Conservation (phyloP, 1,284 basidiomycete species). For the Anthracocystis walkeri region DNA sequence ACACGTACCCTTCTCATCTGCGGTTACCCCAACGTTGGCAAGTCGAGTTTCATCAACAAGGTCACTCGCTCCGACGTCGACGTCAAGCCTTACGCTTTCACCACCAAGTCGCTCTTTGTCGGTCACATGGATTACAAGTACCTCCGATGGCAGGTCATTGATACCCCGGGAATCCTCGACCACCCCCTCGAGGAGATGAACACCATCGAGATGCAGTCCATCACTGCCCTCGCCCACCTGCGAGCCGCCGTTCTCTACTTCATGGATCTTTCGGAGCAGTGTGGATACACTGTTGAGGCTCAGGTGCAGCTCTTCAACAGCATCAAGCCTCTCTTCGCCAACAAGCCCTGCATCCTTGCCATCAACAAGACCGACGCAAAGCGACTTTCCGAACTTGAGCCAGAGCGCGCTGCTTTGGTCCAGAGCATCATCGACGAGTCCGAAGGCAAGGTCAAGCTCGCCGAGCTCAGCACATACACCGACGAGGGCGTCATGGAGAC, state of each 20-base stretch:
- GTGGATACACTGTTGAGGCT: slow-evolving; percentile 68
- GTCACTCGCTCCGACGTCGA: slow-evolving; percentile 69
- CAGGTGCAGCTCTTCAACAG: slow-evolving; percentile 69
- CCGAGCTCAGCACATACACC: slow-evolving; percentile 68
- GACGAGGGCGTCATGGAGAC: slow-evolving; percentile 68
- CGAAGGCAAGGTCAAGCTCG: slow-evolving; percentile 61
- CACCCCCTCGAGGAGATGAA: slow-evolving; percentile 70
- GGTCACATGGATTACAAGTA: slow-evolving; percentile 70
- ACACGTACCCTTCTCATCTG: slow-evolving; percentile 67
- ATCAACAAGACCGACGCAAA: slow-evolving; percentile 68
- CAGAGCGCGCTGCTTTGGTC: slow-evolving; percentile 59
- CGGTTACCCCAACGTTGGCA: slow-evolving; percentile 69
- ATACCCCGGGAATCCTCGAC: slow-evolving; percentile 69
- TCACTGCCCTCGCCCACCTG: slow-evolving; percentile 68
- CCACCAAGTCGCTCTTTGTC: slow-evolving; percentile 69
- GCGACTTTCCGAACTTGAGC: slow-evolving; percentile 61
- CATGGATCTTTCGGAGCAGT: slow-evolving; percentile 69
- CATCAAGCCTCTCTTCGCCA: slow-evolving; percentile 69
- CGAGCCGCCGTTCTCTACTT: slow-evolving; percentile 69
- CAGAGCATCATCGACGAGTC: slow-evolving; percentile 61
- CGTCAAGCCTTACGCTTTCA: slow-evolving; percentile 69
- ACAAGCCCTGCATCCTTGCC: slow-evolving; percentile 68
- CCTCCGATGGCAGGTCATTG: slow-evolving; percentile 69
- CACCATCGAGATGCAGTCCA: slow-evolving; percentile 70
- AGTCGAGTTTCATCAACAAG: slow-evolving; percentile 70